Conservation (phyloP, 2,329 filamentous ascomycete species). For the Exophiala sp. region DNA sequence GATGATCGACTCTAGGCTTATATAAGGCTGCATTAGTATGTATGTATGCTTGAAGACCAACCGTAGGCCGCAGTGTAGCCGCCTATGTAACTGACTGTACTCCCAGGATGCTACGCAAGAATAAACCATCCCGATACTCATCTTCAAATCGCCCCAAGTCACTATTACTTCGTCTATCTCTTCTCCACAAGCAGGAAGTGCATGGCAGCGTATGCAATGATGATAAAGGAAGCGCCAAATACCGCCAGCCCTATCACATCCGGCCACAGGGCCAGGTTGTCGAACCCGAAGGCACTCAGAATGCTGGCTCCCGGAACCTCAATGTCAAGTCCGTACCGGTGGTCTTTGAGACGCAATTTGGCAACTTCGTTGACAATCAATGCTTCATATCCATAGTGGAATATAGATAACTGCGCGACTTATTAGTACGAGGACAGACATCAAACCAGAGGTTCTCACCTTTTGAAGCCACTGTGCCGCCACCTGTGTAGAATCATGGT, state of each 20-base stretch:
- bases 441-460: slow-evolving; percentile 36
- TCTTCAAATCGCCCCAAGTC: background rate
- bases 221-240: slow-evolving; percentile 75
- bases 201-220: slow-evolving; percentile 87
- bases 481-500: slow-evolving; percentile 63
- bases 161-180: slow-evolving; percentile 46
- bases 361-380: slow-evolving; percentile 96
- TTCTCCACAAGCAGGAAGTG: slow-evolving; percentile 89
- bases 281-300: slow-evolving; percentile 87
- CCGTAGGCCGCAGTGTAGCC: no score
- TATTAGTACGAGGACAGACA: slow-evolving; percentile 29
- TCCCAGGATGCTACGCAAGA: background rate
- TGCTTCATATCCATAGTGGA: slow-evolving; percentile 95
- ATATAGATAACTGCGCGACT: slow-evolving; percentile 67
- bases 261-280: slow-evolving; percentile 76
- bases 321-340: slow-evolving; percentile 94
- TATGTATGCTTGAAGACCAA: no score
- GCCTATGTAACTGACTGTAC: background rate
- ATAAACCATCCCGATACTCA: background rate
- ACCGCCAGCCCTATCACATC: slow-evolving; percentile 76
- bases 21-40: no score
- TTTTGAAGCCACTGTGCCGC: slow-evolving; percentile 84
- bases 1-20: no score
- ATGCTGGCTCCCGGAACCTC: slow-evolving; percentile 93
- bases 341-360: slow-evolving; percentile 79